phyloP scores from a whole-genome alignment of 257 asterid species.

The Knoxia roxburghii region DNA sequence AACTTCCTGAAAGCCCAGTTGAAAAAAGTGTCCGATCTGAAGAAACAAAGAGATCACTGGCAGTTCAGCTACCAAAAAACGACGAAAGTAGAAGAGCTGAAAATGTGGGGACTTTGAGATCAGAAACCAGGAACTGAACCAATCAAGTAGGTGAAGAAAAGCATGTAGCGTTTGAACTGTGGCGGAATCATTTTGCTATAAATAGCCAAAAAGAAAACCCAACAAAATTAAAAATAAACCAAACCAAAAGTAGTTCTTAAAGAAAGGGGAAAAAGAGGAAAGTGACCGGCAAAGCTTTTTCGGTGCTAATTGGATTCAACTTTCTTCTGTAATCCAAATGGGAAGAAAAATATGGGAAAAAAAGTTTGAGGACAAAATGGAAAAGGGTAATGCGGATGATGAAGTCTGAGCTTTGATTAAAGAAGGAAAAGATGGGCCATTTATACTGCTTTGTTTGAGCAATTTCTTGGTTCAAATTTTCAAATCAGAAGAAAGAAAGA shows the following conservation, averaged over 20 bases:
- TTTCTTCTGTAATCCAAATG: conserved; percentile 18
- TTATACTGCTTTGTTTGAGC: background rate
- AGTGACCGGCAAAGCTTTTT: conserved; percentile 29
- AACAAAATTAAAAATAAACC: background rate
- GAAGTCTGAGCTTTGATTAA: background rate
- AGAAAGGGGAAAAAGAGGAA: conserved; percentile 21
- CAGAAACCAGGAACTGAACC: conserved; percentile 20
- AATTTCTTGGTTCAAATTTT: no score
- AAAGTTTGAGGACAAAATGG: conserved; percentile 1
- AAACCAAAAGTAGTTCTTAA: background rate
- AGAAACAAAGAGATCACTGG: conserved; percentile 1
- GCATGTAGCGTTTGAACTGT: background rate
- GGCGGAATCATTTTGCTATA: conserved; percentile 18
- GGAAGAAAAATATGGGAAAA: conserved; percentile 1
- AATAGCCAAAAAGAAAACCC: background rate
- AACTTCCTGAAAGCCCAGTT: conserved; percentile 6
- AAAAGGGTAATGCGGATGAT: background rate
- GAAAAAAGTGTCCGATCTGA: conserved; percentile 16
- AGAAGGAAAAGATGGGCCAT: background rate
- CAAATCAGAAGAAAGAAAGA: no score
- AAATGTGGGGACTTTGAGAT: conserved; percentile 20
- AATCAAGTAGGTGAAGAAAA: conserved; percentile 24
- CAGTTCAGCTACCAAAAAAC: background rate
- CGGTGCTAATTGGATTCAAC: conserved; percentile 28
- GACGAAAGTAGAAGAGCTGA: background rate